Conservation (phyloP, 306 rosid species). For the Chamaecrista fasciculata region DNA sequence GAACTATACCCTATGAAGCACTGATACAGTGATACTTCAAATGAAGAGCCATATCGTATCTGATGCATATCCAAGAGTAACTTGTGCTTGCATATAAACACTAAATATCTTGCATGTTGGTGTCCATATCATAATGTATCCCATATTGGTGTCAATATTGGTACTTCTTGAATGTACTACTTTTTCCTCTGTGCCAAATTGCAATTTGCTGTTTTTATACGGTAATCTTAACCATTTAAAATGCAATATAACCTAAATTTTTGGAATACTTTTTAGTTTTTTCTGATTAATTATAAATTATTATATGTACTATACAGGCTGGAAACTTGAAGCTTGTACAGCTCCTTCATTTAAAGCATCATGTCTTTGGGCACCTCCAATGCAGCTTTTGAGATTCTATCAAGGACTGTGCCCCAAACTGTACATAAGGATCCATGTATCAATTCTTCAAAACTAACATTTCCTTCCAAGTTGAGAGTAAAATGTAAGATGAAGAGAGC, state of each 20-base stretch:
- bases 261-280: not conserved
- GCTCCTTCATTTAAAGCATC: constrained; percentile 18
- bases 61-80: no score
- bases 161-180: not conserved
- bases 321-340: constrained; percentile 9
- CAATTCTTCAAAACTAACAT: constrained; percentile 30
- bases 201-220: not conserved
- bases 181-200: constrained; percentile 5
- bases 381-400: constrained; percentile 53
- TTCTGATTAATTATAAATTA: constrained; percentile 6
- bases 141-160: no score
- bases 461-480: constrained; percentile 19
- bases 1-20: not conserved
- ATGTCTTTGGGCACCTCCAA: constrained; percentile 43
- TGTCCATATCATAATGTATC: no score
- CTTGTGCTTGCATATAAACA: no score
- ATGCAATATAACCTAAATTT: constrained; percentile 1
- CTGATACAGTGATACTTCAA: no score
- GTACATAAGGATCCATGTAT: constrained; percentile 29
- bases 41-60: no score
- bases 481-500: constrained; percentile 45
- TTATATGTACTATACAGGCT: constrained; percentile 22
- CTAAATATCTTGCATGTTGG: no score
- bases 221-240: constrained; percentile 10
- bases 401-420: constrained; percentile 43